phyloP scores from a whole-genome alignment of 352 stramenopile species.

The Phytophthora podocarpi region DNA sequence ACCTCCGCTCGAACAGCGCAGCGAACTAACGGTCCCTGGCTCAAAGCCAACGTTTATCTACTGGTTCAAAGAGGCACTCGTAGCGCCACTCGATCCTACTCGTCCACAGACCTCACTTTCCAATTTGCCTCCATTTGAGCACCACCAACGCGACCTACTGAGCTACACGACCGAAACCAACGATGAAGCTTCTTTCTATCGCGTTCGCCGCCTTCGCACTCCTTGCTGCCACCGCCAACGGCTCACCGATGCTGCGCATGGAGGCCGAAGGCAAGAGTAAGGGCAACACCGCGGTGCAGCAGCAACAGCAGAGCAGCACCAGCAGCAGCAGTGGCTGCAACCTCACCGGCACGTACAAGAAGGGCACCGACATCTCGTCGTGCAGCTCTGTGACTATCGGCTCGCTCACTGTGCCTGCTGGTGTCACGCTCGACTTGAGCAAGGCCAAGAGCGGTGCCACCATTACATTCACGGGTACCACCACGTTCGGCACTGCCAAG shows the following conservation, averaged over 20 bases:
- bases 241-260: constrained; percentile 26
- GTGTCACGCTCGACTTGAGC: constrained; percentile 40
- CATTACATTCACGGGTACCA: constrained; percentile 40
- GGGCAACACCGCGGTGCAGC: too few species aligned
- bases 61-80: background rate
- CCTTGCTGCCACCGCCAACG: background rate
- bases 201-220: constrained; percentile 2
- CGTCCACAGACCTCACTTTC: too few species aligned
- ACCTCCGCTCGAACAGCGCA: constrained; percentile 18
- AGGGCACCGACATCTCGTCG: constrained; percentile 30
- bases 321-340: background rate
- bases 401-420: constrained; percentile 31
- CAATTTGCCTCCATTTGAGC: constrained; percentile 18
- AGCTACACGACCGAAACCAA: too few species aligned
- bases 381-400: constrained; percentile 34
- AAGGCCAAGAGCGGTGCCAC: constrained; percentile 28
- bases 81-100: background rate
- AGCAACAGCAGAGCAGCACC: too few species aligned
- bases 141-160: too few species aligned
- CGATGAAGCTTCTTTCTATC: constrained; percentile 30
- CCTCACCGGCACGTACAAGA: constrained; percentile 39
- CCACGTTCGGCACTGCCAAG: constrained; percentile 33
- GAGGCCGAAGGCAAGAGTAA: too few species aligned
- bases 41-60: constrained; percentile 9
- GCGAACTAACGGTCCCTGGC: constrained; percentile 15